Percentiles rank a stretch among this genome's conserved stretches.
Conservation (phyloP, 352 stramenopile species). For the Phytophthora pseudosyringae region DNA sequence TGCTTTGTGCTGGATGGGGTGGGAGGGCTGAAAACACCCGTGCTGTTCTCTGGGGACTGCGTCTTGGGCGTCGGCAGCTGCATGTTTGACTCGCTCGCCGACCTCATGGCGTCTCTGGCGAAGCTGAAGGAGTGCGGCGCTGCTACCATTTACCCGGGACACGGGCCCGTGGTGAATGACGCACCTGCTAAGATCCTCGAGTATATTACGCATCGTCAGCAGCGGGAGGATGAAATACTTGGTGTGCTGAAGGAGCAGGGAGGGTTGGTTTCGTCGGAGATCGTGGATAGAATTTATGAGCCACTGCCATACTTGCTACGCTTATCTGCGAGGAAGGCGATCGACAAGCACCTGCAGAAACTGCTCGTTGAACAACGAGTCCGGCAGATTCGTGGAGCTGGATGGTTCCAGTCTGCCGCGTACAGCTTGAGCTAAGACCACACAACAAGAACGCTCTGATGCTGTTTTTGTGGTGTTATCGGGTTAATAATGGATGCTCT, state of each 20-base stretch:
- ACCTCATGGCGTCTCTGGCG: conserved; percentile 79
- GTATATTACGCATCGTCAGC: conserved; percentile 76
- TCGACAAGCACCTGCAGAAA: conserved; percentile 75
- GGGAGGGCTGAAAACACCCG: conserved; percentile 9
- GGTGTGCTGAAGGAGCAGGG: conserved; percentile 34
- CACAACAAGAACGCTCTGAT: conserved; percentile 17
- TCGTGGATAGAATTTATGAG: conserved; percentile 63
- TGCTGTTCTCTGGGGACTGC: conserved; percentile 88
- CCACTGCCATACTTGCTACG: conserved; percentile 60
- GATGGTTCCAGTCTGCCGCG: conserved; percentile 44
- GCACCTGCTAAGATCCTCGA: conserved; percentile 75
- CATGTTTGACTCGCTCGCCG: conserved; percentile 83
- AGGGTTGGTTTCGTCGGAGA: conserved; percentile 47
- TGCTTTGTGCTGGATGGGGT: conserved; percentile 71
- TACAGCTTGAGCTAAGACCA: conserved; percentile 37
- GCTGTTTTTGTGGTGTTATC: conserved; percentile 26
- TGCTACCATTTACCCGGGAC: conserved; percentile 72
- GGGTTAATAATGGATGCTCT: conserved; percentile 32
- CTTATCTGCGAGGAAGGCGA: conserved; percentile 54
- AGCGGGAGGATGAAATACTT: conserved; percentile 77
- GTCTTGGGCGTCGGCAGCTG: conserved; percentile 85
- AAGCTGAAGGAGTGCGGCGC: conserved; percentile 51
- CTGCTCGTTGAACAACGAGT: conserved; percentile 56
- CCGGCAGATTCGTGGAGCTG: conserved; percentile 7
- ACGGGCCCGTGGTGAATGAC: conserved; percentile 71